Percentiles rank a stretch among this genome's conserved stretches.
Conservation (phyloP, 805 yeast genomes). For the Starmerella riodocensis region DNA sequence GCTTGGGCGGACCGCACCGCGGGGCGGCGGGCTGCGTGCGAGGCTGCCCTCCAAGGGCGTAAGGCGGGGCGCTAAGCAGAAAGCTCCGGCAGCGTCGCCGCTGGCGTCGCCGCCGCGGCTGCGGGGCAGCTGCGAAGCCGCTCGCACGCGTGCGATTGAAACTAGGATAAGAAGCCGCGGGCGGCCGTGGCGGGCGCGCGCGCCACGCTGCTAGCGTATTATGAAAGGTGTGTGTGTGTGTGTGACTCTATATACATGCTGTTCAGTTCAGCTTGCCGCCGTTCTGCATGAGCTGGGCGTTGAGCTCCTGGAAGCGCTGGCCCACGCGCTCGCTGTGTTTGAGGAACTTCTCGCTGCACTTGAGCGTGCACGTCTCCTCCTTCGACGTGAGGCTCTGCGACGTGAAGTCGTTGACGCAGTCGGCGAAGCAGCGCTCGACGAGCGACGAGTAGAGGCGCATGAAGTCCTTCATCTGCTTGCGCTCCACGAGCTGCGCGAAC, state of each 20-base stretch:
- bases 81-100: no score
- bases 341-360: conserved; percentile 93
- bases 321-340: conserved; percentile 98
- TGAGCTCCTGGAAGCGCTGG: conserved; percentile 96
- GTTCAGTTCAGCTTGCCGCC: conserved; percentile 13
- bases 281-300: conserved; percentile 29
- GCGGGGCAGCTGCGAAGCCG: no score
- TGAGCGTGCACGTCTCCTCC: conserved; percentile 75
- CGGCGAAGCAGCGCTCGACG: conserved; percentile 92
- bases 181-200: no score
- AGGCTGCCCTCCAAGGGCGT: no score
- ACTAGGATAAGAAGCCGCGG: no score
- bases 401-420: conserved; percentile 97
- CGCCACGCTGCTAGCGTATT: background rate
- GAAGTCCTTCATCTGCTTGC: conserved; percentile 97
- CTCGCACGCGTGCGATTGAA: no score
- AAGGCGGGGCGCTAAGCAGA: no score
- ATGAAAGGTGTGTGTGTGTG: background rate
- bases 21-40: no score
- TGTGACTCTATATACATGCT: background rate
- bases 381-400: conserved; percentile 72
- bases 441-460: conserved; percentile 91
- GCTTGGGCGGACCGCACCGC: no score
- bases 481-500: conserved; percentile 88
- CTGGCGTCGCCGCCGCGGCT: no score